Conservation (phyloP, 73 alveolate genomes). For the Durusdinium trenchii region DNA sequence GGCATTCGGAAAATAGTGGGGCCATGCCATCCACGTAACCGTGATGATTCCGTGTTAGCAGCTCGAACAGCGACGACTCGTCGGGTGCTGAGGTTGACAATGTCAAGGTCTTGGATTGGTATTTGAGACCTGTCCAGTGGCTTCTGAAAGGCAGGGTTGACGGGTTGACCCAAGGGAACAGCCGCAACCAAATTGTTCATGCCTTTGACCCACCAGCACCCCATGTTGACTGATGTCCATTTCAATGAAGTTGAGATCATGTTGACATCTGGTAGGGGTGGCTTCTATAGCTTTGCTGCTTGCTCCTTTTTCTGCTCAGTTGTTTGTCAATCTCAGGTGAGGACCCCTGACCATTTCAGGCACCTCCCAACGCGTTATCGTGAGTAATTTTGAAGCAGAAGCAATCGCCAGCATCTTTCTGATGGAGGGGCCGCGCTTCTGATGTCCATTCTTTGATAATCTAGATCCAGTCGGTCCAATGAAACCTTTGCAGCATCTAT, state of each 20-base stretch:
- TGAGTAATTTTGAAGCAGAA: constrained; percentile 31
- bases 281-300: not conserved
- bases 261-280: not conserved
- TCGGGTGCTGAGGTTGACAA: not conserved
- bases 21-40: no score
- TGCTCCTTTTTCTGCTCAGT: not conserved
- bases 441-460: not conserved
- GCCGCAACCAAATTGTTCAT: no score
- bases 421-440: not conserved
- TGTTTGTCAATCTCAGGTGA: not conserved
- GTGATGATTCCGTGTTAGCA: no score
- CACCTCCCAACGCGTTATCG: not conserved
- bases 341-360: not conserved
- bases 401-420: constrained; percentile 6
- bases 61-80: no score
- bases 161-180: no score
- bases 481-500: not conserved
- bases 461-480: not conserved
- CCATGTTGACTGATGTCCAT: no score
- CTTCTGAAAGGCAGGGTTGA: not conserved
- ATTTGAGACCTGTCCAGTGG: constrained; percentile 17
- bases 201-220: no score
- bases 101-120: not conserved
- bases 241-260: no score
- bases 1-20: no score